A percentile compares a stretch with the other conserved stretches of the same genome.
Conservation (phyloP, 1,284 basidiomycete species). For the Ustilago xerochloae region DNA sequence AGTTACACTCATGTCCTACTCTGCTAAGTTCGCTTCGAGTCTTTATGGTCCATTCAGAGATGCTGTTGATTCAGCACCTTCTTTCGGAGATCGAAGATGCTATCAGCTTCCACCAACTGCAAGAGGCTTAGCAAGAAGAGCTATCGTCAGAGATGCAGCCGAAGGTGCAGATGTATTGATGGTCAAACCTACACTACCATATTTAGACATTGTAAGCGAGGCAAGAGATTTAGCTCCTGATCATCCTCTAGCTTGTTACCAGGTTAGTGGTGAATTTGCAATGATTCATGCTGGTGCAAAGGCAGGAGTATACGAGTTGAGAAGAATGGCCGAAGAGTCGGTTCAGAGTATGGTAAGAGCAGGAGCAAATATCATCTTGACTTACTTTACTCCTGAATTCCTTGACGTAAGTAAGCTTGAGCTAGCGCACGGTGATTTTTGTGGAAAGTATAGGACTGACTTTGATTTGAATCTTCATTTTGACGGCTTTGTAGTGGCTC, state of each 20-base stretch:
- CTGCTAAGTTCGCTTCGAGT: constrained; percentile 98
- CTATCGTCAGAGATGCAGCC: constrained; percentile 86
- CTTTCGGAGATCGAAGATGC: constrained; percentile 94
- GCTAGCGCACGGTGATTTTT: too few relatives aligned
- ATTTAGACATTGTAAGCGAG: constrained; percentile 94
- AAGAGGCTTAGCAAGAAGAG: constrained; percentile 89
- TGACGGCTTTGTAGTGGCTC: constrained; percentile 26
- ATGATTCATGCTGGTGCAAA: constrained; percentile 94
- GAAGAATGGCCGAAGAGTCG: constrained; percentile 92
- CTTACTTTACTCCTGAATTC: constrained; percentile 95
- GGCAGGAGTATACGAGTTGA: constrained; percentile 91
- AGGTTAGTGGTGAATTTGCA: constrained; percentile 83
- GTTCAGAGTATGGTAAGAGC: constrained; percentile 89
- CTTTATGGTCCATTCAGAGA: constrained; percentile 99
- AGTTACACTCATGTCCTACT: constrained; percentile 90
- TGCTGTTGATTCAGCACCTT: constrained; percentile 92
- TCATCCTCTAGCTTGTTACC: constrained; percentile 90
- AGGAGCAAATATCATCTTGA: constrained; percentile 87
- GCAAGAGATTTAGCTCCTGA: constrained; percentile 84
- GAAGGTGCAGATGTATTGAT: constrained; percentile 99
- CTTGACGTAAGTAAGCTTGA: constrained; percentile 49
- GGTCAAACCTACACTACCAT: constrained; percentile 96
- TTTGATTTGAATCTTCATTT: neutral
- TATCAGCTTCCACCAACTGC: constrained; percentile 93
- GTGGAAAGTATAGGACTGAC: neutral